Evolutionary conservation across 805 yeast genomes (phyloP), one percentile per base, ranked within the genome.

Genomic region (Starmerella geochares): DNA sequence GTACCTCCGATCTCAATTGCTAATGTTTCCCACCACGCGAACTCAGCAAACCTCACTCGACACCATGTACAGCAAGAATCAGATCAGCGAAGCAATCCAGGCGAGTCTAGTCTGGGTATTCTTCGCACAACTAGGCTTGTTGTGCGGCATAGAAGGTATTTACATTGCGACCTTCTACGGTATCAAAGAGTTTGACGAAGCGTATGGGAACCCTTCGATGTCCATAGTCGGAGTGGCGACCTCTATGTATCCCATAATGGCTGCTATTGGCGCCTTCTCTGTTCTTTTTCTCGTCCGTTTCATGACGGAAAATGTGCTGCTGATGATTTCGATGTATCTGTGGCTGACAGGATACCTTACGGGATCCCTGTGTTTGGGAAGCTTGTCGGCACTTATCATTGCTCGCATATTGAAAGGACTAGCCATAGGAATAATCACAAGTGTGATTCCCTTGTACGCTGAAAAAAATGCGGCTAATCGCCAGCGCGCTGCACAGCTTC

Each of bases 71-170:
- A 25, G 24, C 44, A 25, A 27, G 33, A 19, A 27, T 9, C 44
- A 40, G 11, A 16, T 40, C 24, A 27, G 44, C n/a, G 24, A 27
- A 7, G 10, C 17, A 7, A 40, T 40, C 24, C 21, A 27, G 24
- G 23, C 44, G 17, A 23, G 23, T 7, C 44, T 40, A 5, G 44
- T 54, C 7, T 59, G 60, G 60, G 23, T 47, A 1, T 42, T 50
- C 14, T 36, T 58, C 4, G 43, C 43, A 14, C 58, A 53, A 28
- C 37, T 54, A 2, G 62, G 60, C 1, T 28, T 59, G 7, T 46
- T 59, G 2, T 55, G 56, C 10, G 63, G 63, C 14, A 48, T 58
- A 1, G 63, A 60, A 50, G 58, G 60, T 6, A 61, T 57, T 2
- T 55, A 50, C 25, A 21, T 60, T 16, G 58, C 61, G 1, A 53